Conservation (phyloP, 1,284 basidiomycete genomes). For the Leccinum subrobustum region DNA sequence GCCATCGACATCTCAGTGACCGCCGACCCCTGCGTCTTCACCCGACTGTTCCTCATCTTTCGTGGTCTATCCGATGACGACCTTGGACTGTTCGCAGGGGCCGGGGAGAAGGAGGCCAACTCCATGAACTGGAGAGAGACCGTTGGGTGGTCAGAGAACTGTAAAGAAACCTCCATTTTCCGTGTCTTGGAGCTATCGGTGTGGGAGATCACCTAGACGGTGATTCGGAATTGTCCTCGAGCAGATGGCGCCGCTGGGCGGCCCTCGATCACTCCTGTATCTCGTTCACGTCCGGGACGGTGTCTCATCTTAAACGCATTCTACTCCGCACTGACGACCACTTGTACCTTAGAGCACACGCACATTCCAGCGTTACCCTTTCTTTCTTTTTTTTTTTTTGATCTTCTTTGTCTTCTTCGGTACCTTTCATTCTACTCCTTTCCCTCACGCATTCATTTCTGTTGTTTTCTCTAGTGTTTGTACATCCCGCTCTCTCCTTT, state of each 20-base stretch:
- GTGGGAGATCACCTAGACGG: conserved; percentile 58
- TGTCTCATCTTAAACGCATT: conserved; percentile 6
- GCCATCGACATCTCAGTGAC: conserved; percentile 84
- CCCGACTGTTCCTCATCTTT: conserved; percentile 81
- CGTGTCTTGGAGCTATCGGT: conserved; percentile 75
- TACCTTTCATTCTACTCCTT: conserved; percentile 6
- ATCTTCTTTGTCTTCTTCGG: conserved; percentile 8
- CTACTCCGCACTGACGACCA: conserved; percentile 8
- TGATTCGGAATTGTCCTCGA: neutral
- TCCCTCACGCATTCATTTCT: neutral
- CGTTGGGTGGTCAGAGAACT: conserved; percentile 74
- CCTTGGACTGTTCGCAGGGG: conserved; percentile 63
- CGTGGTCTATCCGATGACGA: conserved; percentile 80
- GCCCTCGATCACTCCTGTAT: conserved; percentile 5
- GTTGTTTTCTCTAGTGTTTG: conserved; percentile 10
- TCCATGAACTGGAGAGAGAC: conserved; percentile 73
- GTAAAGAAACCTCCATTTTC: conserved; percentile 69
- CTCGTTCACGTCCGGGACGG: conserved; percentile 7
- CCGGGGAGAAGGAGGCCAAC: conserved; percentile 82
- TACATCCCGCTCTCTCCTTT: neutral
- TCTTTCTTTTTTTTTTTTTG: conserved; percentile 5
- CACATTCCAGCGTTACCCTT: conserved; percentile 17
- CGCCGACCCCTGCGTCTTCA: conserved; percentile 73
- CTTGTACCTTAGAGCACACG: conserved; percentile 29
- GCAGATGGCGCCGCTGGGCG: conserved; percentile 25